Percentiles rank a stretch among this genome's conserved stretches.
Conservation (phyloP, 345 rosid species). For the Dipteronia sinensis region DNA sequence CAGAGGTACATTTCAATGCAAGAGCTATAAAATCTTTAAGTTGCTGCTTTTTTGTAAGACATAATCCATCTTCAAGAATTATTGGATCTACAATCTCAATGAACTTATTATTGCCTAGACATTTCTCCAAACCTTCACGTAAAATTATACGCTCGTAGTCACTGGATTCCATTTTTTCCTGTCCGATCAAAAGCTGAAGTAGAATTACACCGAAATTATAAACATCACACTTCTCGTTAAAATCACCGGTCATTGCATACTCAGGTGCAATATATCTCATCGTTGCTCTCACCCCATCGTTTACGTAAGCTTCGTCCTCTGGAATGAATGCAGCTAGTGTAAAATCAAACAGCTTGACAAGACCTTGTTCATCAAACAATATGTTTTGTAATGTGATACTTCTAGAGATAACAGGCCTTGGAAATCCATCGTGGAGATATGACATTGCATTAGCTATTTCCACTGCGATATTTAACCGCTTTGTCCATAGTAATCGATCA, state of each 20-base stretch:
- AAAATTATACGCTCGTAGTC: background rate
- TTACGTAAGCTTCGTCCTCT: constrained; percentile 1
- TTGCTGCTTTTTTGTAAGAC: constrained; percentile 2
- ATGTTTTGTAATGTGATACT: background rate
- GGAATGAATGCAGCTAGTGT: background rate
- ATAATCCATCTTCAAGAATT: constrained; percentile 5
- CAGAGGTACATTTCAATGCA: background rate
- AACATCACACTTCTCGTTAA: constrained; percentile 36
- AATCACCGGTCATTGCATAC: background rate
- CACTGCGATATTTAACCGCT: background rate
- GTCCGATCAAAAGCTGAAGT: constrained; percentile 23
- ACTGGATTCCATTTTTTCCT: background rate
- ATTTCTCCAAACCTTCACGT: background rate
- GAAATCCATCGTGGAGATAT: background rate
- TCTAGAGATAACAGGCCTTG: background rate
- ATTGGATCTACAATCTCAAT: constrained; percentile 15
- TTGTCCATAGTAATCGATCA: background rate
- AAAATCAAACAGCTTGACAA: constrained; percentile 5
- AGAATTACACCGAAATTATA: constrained; percentile 23
- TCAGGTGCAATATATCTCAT: constrained; percentile 13
- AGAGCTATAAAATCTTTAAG: constrained; percentile 1
- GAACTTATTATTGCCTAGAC: background rate
- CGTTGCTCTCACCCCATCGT: background rate
- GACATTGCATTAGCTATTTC: constrained; percentile 1
- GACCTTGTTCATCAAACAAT: background rate